Evolutionary conservation across 2,329 filamentous ascomycete genomes (phyloP), one percentile per base, ranked within the genome.

Genomic region (Colletotrichum phormii): DNA sequence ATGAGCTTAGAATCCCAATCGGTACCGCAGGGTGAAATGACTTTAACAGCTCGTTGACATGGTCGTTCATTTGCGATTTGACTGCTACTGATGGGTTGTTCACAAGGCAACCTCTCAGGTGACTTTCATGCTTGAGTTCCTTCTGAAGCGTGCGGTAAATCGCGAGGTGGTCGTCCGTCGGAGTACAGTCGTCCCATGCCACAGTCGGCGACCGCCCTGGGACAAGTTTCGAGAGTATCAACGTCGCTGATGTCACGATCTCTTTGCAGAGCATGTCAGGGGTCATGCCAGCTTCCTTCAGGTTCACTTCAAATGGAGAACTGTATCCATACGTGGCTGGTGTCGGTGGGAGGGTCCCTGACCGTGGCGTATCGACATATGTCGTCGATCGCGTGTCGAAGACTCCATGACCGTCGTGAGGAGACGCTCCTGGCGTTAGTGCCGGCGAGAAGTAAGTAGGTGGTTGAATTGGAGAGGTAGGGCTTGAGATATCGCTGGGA

Each of bases 1-100:
- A 29, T 0, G 67, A 46, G 57, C 62, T 67, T 2, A 73, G 29
- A 12, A 73, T 42, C 3, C 71, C 71, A 9, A 73, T 63, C 3
- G 71, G 71, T 5, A 53, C 51, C 3, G 71, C 37, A 1, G 35
- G 49, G 5, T 72, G 62, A 11, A 67, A 58, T 3, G 22, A 22
- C 2, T 24, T 33, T 15, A 73, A 12, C 49, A 73, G 37, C 4
- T 58, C 31, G 12, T 62, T 26, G 18, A 73, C 54, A 8, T 29
- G 35, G 37, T 54, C 42, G 1, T 18, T n/a, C 2, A 64, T n/a
- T 6, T 24, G 5, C 1, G 49, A 3, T 1, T 1, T 70, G 1
- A 29, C 5, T 4, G 15, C 58, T 3, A 22, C 37, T 1, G 24
- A 42, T 18, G 67, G 42, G 9, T 24, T n/a, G 33, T 72, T 73